phyloP scores from a whole-genome alignment of 768 basidiomycete species.

The Suillus placidus region DNA sequence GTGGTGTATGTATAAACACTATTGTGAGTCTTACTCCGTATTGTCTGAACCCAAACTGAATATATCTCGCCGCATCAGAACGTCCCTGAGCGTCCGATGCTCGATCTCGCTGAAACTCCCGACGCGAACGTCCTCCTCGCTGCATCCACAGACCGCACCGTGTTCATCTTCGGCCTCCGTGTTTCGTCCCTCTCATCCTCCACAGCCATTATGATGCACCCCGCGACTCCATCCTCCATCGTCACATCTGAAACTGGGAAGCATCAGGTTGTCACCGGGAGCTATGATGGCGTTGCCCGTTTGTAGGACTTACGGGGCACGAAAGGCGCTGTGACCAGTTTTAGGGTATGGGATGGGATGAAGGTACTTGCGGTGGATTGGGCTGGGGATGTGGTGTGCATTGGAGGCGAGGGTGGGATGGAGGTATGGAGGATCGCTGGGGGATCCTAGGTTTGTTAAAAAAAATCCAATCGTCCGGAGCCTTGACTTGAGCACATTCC shows the following conservation, averaged over 20 bases:
- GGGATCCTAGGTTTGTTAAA: conserved; percentile 17
- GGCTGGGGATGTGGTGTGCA: conserved; percentile 54
- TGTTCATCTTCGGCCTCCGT: conserved; percentile 72
- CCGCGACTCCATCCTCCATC: conserved; percentile 71
- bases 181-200: conserved; percentile 38
- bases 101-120: conserved; percentile 55
- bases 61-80: conserved; percentile 42
- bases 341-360: conserved; percentile 61
- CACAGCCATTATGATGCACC: conserved; percentile 53
- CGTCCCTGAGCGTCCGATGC: conserved; percentile 74
- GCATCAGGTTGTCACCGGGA: conserved; percentile 70
- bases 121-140: conserved; percentile 46
- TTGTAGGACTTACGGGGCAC: conserved; percentile 80
- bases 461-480: not conserved
- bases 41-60: not conserved
- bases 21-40: conserved; percentile 50
- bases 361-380: conserved; percentile 67
- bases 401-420: conserved; percentile 67
- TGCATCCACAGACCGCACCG: conserved; percentile 74
- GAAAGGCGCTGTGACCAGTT: conserved; percentile 63
- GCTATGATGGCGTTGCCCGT: conserved; percentile 77
- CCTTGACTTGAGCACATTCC: not conserved
- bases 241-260: conserved; percentile 20
- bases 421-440: conserved; percentile 42
- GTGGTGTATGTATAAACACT: conserved; percentile 68